phyloP scores from a whole-genome alignment of 2,329 filamentous ascomycete species.

The Harringtonia aguacate region DNA sequence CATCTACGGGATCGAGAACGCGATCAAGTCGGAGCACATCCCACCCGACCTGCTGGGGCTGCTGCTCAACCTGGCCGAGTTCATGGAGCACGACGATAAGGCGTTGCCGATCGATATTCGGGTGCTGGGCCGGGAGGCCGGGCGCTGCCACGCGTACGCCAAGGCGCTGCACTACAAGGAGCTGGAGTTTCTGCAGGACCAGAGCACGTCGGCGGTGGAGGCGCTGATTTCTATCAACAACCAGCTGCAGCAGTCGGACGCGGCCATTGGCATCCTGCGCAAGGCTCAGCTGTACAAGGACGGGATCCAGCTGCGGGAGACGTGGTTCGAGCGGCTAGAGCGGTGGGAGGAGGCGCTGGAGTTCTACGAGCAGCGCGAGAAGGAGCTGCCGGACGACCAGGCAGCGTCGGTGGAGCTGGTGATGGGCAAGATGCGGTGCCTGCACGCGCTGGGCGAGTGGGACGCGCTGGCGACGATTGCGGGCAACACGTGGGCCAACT shows the following conservation, averaged over 20 bases:
- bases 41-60: constrained; percentile 92
- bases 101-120: constrained; percentile 95
- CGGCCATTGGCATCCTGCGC: constrained; percentile 91
- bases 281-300: constrained; percentile 95
- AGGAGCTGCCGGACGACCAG: constrained; percentile 48
- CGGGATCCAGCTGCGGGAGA: constrained; percentile 86
- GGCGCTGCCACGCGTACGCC: constrained; percentile 93
- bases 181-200: constrained; percentile 93
- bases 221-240: constrained; percentile 99
- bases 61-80: constrained; percentile 90
- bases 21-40: constrained; percentile 89
- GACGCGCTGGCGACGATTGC: constrained; percentile 81
- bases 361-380: constrained; percentile 82
- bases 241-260: constrained; percentile 95
- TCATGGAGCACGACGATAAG: constrained; percentile 99
- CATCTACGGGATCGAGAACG: constrained; percentile 89
- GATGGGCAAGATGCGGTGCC: constrained; percentile 98
- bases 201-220: constrained; percentile 90
- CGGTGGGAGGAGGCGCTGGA: constrained; percentile 94
- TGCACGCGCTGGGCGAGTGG: constrained; percentile 96
- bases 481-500: constrained; percentile 88
- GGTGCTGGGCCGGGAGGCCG: constrained; percentile 86
- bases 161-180: constrained; percentile 99
- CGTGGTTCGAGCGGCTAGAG: constrained; percentile 97
- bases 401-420: constrained; percentile 76